Evolutionary conservation across 2,329 filamentous ascomycete genomes (phyloP).

Genomic region (Penicillium paneum): DNA sequence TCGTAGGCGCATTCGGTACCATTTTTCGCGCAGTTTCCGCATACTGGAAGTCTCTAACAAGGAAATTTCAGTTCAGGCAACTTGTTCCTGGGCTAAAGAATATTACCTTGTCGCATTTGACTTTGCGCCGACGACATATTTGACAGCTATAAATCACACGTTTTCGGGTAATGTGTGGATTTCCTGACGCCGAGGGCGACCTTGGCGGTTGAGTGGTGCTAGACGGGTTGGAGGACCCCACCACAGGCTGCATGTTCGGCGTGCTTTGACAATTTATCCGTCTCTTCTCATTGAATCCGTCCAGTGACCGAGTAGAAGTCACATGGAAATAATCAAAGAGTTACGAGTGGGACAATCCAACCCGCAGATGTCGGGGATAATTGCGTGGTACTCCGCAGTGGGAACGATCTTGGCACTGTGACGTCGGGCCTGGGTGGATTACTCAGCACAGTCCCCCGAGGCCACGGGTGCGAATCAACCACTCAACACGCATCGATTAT

Average conservation of each 20-base stretch:
- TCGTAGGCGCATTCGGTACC: conserved; percentile 45
- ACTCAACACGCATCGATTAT: neutral
- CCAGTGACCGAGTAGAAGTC: neutral
- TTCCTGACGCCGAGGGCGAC: neutral
- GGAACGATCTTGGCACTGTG: neutral
- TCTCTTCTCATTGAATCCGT: neutral
- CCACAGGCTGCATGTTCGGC: neutral
- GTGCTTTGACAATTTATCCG: neutral
- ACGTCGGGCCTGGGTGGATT: neutral
- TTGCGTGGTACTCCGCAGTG: neutral
- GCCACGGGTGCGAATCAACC: too few species aligned
- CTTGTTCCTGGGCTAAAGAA: neutral
- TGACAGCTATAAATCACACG: conserved; percentile 49
- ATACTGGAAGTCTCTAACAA: conserved; percentile 43
- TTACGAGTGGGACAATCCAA: neutral
- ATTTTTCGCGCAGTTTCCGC: conserved; percentile 46
- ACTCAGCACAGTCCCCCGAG: neutral
- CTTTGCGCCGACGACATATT: conserved; percentile 46
- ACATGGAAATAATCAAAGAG: neutral
- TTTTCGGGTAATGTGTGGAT: conserved; percentile 46
- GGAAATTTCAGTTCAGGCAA: neutral
- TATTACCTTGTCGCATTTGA: conserved; percentile 45
- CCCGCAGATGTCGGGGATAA: neutral
- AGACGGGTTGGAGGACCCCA: neutral
- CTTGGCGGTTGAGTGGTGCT: neutral